A percentile compares a stretch with the other conserved stretches of the same genome.
Evolutionary conservation across 177 flowering plant species (phyloP).

Genomic region (Tripterygium wilfordii): DNA sequence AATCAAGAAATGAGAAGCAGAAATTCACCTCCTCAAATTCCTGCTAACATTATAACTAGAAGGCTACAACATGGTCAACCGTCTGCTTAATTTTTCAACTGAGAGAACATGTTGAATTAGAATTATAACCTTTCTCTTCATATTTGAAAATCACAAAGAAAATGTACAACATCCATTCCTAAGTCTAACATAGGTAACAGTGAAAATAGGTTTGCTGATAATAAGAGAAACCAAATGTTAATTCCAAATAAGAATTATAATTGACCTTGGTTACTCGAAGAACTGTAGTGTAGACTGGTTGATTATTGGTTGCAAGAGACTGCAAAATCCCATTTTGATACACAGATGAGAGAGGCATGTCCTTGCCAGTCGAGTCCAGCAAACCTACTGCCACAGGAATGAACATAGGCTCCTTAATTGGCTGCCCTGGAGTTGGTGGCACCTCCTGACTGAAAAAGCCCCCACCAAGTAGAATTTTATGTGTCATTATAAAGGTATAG

Average conservation of each 20-base stretch:
- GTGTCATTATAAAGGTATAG: too few relatives aligned
- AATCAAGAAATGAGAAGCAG: too few relatives aligned
- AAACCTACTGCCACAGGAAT: constrained; percentile 85
- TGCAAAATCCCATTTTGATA: constrained; percentile 62
- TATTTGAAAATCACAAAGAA: too few relatives aligned
- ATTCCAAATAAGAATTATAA: not conserved
- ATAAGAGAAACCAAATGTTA: not conserved
- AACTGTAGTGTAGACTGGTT: constrained; percentile 59
- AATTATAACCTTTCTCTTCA: too few relatives aligned
- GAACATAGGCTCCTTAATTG: constrained; percentile 89
- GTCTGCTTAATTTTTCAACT: too few relatives aligned
- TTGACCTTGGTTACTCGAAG: constrained; percentile 81
- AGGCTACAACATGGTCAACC: too few relatives aligned
- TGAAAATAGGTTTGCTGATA: too few relatives aligned
- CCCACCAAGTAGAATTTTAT: constrained; percentile 1
- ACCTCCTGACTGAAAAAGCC: constrained; percentile 70
- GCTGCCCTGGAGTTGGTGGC: constrained; percentile 91
- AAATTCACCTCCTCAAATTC: too few relatives aligned
- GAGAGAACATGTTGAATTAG: too few relatives aligned
- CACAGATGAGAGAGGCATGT: constrained; percentile 69
- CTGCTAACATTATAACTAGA: too few relatives aligned
- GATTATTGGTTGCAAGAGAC: constrained; percentile 33
- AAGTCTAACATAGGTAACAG: too few relatives aligned
- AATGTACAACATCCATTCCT: too few relatives aligned
- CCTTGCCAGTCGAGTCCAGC: constrained; percentile 77